phyloP scores from a whole-genome alignment of 306 rosid species.

The Vigna unguiculata region DNA sequence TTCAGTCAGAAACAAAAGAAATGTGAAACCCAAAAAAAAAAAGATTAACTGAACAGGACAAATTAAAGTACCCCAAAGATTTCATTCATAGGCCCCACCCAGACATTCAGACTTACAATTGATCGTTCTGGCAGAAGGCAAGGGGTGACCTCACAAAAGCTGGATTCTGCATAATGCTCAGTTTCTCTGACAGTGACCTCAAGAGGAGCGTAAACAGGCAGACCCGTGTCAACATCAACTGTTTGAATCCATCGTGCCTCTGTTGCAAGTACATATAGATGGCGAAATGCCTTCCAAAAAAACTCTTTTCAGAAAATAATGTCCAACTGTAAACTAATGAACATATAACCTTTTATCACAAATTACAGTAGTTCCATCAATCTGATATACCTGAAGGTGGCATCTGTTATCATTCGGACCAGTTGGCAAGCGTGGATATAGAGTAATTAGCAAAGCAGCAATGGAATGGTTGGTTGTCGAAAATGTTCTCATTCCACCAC shows the following conservation, averaged over 20 bases:
- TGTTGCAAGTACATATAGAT: constrained; percentile 90
- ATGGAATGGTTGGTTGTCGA: constrained; percentile 84
- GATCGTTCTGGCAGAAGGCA: constrained; percentile 96
- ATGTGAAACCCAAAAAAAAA: neutral
- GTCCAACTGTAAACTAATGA: constrained; percentile 8
- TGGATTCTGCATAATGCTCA: constrained; percentile 90
- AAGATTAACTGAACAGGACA: constrained; percentile 15
- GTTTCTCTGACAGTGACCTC: constrained; percentile 86
- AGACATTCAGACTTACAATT: constrained; percentile 64
- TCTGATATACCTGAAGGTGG: constrained; percentile 88
- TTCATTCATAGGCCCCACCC: constrained; percentile 40
- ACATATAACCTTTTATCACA: neutral
- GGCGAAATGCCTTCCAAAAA: constrained; percentile 86
- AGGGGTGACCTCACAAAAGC: constrained; percentile 94
- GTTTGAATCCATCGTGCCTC: constrained; percentile 99
- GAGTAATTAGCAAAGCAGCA: constrained; percentile 93
- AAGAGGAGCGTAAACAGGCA: constrained; percentile 94
- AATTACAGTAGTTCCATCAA: constrained; percentile 27
- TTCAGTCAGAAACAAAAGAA: constrained; percentile 20
- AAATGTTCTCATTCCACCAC: constrained; percentile 96
- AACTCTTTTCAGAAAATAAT: constrained; percentile 44
- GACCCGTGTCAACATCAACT: constrained; percentile 94
- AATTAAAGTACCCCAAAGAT: constrained; percentile 30
- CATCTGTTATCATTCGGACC: constrained; percentile 96
- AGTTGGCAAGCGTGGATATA: constrained; percentile 94